Base-by-base conservation (phyloP, 148 eudicot genomes). In the Rhododendron ferrugineum region DNA sequence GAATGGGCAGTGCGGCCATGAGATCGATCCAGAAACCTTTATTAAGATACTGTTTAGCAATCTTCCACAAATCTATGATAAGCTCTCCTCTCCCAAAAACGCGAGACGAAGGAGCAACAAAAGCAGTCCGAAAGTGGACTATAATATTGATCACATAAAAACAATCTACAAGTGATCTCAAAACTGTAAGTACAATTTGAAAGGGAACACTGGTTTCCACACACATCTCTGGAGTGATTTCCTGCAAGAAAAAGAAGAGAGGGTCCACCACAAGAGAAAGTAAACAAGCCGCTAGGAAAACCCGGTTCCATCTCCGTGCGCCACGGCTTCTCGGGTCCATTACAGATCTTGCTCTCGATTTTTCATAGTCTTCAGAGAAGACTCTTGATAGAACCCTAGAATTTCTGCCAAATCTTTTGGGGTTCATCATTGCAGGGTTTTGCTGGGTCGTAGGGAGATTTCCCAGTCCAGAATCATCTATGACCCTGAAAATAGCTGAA, bases 81-180 rank as follows among this genome's bases (percentile, higher is more conserved):
- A 95, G 94, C 87, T 95, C 97, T 30, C 98, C 98, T 83, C 98
- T 88, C 46, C 98, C 98, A 85, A 93, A 93, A 5, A 94, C 90
- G 47, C 95, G 92, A 11, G 98, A 95, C 6, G 98, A 95, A 15
- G 98, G 98, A 1, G 98, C 98, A 22, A 94, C 88, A 58, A 90
- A 95, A 36, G 98, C 98, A 26, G 98, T 95, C 6, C 93, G 89
- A 83, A 95, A 95, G 85, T 87, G 91, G n/a, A 94, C 86, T 78
- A 87, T 87, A 86, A 95, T 94, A 89, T 95, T 95, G 77, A 91
- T 46, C 4, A 89, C 40, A 60, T 95, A 95, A 82, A 94, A 90
- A 9, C 86, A 85, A 81, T 95, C 98, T 1, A 90, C 87, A 22
- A 92, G 32, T 8, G 97, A 88, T 88, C 98, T 88, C 20, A 94